Conservation (phyloP, 331 rosid genomes). For the Arachis monticola region DNA sequence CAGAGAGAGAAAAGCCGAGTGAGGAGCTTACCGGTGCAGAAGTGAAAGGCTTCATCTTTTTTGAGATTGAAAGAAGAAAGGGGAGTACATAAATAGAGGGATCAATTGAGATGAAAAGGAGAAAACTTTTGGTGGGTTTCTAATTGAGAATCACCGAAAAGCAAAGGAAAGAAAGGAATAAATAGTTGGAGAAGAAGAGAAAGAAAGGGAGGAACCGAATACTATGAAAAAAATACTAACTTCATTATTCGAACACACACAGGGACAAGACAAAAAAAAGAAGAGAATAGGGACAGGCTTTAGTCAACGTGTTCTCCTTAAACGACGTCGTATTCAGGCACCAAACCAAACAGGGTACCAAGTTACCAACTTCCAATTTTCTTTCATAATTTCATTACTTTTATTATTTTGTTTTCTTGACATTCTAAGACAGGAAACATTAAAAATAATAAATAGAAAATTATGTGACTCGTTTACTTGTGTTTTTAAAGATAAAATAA, state of each 20-base stretch:
- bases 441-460: no score
- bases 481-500: no score
- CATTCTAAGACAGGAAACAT: no score
- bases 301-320: neutral
- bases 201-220: conserved; percentile 19
- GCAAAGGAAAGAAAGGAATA: conserved; percentile 39
- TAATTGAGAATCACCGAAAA: conserved; percentile 34
- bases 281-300: neutral
- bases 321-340: neutral
- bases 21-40: conserved; percentile 49
- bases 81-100: conserved; percentile 4
- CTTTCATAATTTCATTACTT: no score
- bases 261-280: neutral
- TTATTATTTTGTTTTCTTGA: no score
- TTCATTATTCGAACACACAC: neutral
- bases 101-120: no score
- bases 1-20: neutral
- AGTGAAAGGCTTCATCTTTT: conserved; percentile 46
- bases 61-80: conserved; percentile 22
- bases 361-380: no score
- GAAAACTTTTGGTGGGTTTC: conserved; percentile 1
- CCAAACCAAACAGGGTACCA: no score
- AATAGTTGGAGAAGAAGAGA: conserved; percentile 36
- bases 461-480: no score
- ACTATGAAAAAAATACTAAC: neutral